Evolutionary conservation across 2,329 filamentous ascomycete species (phyloP), one percentile per base, ranked within the genome.

Genomic region (Alternaria rosae): DNA sequence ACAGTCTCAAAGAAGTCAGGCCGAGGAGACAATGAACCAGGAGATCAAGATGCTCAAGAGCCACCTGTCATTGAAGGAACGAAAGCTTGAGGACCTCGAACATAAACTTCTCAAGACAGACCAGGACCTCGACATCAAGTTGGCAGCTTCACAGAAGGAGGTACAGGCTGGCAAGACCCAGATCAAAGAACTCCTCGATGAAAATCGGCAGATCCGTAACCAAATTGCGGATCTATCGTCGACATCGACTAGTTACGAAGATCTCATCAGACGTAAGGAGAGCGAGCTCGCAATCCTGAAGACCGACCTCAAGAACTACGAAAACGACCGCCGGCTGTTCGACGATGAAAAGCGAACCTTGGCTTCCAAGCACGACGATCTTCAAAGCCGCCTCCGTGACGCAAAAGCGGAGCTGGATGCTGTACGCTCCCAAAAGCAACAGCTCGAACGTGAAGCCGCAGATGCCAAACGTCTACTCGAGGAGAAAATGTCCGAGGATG

Each of bases 201-300:
- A 99, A 75, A 96, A 97, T 69, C 87, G 89, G 12, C 89, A 91
- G 45, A 88, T 97, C 48, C 91, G 96, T 56, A 88, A 93, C 70
- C 93, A 97, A 72, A 89, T 99, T 55, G 87, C 91, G 0, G 90
- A 97, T 68, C 84, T 99, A 17, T 95, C 95, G 0, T 89, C 92
- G 51, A 97, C 94, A 0, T 97, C 94, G 1, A 96, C 93, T 0
- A 93, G 94, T 74, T 98, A 97, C 68, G 95, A 99, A 79, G 94
- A 98, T 71, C 87, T 98, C 44, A 91, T 99, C 23, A 88, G 93
- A 23, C 90, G 92, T 61, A 99, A 98, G 78, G 95, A 99, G 76
- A 97, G 94, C 77, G 96, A 99, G 75, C 84, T 99, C 20, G 87
- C 91, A 0, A 86, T 98, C 47, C 85, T 98, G 32, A 92, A 93